phyloP scores from a whole-genome alignment of 176 grass and related monocot species.

The Bothriochloa decipiens region DNA sequence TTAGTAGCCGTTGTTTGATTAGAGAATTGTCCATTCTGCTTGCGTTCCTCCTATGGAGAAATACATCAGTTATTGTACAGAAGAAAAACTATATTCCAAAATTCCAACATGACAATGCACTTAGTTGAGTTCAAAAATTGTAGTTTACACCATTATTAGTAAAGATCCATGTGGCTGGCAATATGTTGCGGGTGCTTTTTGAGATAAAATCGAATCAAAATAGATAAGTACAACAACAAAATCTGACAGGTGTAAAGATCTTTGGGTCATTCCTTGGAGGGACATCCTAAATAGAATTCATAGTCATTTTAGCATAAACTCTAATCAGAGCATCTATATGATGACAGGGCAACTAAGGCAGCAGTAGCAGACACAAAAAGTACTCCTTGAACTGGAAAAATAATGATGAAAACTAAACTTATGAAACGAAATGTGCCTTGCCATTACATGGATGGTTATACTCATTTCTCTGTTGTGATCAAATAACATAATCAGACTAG shows the following conservation, averaged over 20 bases:
- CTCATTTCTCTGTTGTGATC: too few species aligned
- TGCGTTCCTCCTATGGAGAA: constrained; percentile 41
- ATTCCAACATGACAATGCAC: background rate
- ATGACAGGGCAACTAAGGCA: too few species aligned
- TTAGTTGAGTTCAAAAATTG: background rate
- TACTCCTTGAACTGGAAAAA: background rate
- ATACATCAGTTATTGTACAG: background rate
- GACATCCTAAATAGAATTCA: too few species aligned
- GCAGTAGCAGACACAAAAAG: background rate
- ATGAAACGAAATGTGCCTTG: background rate
- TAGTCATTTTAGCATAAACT: too few species aligned
- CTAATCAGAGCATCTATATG: too few species aligned
- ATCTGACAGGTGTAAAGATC: background rate
- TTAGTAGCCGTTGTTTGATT: constrained; percentile 20
- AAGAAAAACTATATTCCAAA: background rate
- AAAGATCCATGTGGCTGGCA: background rate
- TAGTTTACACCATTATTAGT: background rate
- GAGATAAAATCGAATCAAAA: background rate
- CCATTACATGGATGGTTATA: background rate
- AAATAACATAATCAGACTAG: too few species aligned
- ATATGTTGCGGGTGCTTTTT: background rate
- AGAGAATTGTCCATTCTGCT: background rate
- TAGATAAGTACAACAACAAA: background rate
- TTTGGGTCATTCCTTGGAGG: too few species aligned
- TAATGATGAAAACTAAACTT: background rate